A percentile compares a stretch with the other conserved stretches of the same genome.
Evolutionary conservation across 139 green algal genomes (phyloP).

Genomic region (Dunaliella sp.): DNA sequence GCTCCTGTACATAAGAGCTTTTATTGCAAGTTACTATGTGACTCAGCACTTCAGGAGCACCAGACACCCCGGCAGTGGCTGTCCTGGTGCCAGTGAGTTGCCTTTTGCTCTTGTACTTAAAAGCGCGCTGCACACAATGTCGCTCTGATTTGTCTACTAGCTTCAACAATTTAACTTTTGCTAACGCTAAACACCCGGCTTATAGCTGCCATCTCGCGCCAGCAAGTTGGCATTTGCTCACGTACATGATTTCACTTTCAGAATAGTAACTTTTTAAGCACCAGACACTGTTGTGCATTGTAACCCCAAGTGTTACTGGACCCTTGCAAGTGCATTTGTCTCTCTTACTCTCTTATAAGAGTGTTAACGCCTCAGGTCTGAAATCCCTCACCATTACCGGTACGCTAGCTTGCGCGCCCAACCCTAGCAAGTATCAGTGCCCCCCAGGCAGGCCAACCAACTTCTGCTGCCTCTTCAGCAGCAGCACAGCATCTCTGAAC

Average conservation of each 20-base stretch:
- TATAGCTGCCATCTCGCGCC: neutral
- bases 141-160: neutral
- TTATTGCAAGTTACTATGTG: slow-evolving; percentile 15
- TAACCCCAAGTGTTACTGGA: no score
- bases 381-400: no score
- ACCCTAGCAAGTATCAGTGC: slow-evolving; percentile 40
- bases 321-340: no score
- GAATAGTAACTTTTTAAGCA: no score
- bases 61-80: slow-evolving; percentile 46
- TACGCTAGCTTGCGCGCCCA: slow-evolving; percentile 53
- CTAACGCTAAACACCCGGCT: neutral
- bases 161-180: neutral
- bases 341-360: no score
- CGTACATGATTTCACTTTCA: no score
- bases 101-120: neutral
- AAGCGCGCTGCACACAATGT: no score
- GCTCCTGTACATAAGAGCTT: neutral
- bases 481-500: neutral
- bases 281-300: no score
- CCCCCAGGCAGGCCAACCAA: slow-evolving; percentile 23
- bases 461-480: slow-evolving; percentile 61
- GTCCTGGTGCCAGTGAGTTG: slow-evolving; percentile 2
- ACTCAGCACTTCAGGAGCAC: neutral
- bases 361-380: no score
- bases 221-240: neutral